A percentile compares a stretch with the other conserved stretches of the same genome.
phyloP scores from a whole-genome alignment of 768 basidiomycete species.

The Pisolithus orientalis region DNA sequence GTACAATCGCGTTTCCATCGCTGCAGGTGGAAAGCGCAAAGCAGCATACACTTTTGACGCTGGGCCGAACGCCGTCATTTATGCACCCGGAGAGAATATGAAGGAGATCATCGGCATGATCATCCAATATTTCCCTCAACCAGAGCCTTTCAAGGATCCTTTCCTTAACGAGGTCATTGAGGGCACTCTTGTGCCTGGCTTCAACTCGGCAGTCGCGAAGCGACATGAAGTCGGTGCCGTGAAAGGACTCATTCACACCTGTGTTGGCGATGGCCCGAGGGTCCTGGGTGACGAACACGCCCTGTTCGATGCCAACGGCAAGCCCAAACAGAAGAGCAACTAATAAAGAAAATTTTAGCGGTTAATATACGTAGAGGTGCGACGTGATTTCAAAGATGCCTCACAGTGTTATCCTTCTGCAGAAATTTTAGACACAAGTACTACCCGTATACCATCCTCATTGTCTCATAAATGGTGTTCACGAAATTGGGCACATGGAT shows the following conservation, averaged over 20 bases:
- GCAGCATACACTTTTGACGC: conserved; percentile 99
- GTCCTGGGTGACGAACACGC: conserved; percentile 56
- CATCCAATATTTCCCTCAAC: conserved; percentile 81
- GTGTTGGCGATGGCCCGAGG: conserved; percentile 87
- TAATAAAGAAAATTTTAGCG: not conserved
- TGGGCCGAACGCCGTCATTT: conserved; percentile 98
- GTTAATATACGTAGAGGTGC: not conserved
- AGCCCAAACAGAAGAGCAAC: not conserved
- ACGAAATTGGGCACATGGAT: no score
- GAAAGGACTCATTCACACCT: conserved; percentile 86
- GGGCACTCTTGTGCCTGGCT: conserved; percentile 58
- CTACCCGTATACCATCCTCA: no score
- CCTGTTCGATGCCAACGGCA: conserved; percentile 60
- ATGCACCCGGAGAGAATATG: conserved; percentile 73
- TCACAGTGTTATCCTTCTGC: no score
- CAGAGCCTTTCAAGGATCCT: conserved; percentile 69
- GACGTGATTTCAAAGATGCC: no score
- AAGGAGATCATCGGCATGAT: conserved; percentile 73
- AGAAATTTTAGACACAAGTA: no score
- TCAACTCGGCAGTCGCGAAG: conserved; percentile 74
- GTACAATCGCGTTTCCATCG: conserved; percentile 77
- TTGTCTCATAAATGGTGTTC: no score
- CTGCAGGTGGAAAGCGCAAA: conserved; percentile 50
- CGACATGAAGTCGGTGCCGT: conserved; percentile 72
- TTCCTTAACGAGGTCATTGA: conserved; percentile 35